A percentile compares a stretch with the other conserved stretches of the same genome.
Conservation (phyloP, 331 rosid genomes). For the Phaseolus coccineus region DNA sequence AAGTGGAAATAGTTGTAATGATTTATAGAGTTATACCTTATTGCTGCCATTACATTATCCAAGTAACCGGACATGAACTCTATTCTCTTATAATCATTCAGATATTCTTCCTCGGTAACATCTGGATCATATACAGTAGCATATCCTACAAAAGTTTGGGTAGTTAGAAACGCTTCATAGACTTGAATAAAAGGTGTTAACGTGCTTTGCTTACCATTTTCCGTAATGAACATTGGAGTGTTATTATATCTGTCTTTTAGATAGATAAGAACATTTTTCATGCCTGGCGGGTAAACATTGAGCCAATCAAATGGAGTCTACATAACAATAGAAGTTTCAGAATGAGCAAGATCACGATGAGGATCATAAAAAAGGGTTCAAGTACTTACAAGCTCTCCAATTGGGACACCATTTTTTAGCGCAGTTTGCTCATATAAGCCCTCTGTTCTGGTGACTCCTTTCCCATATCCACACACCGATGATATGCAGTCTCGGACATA, state of each 20-base stretch:
- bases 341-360: not conserved
- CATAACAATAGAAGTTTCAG: conserved; percentile 9
- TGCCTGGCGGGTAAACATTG: conserved; percentile 66
- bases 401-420: conserved; percentile 50
- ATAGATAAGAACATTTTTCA: conserved; percentile 58
- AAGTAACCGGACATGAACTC: conserved; percentile 58
- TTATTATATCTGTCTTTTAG: conserved; percentile 67
- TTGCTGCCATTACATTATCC: conserved; percentile 49
- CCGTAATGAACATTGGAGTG: conserved; percentile 70
- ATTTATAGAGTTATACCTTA: conserved; percentile 43
- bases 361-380: not conserved
- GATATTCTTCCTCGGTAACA: conserved; percentile 41
- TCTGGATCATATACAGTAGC: conserved; percentile 41
- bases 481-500: conserved; percentile 64
- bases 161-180: not conserved
- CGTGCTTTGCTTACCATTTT: conserved; percentile 61
- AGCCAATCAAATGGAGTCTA: conserved; percentile 63
- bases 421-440: conserved; percentile 52
- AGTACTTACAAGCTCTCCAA: conserved; percentile 62
- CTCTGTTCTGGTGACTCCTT: conserved; percentile 56
- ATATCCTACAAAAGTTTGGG: conserved; percentile 54
- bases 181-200: not conserved
- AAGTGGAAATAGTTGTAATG: not conserved
- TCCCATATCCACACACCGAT: conserved; percentile 58
- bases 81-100: conserved; percentile 55